Evolutionary conservation across 2,329 filamentous ascomycete species (phyloP), one percentile per base, ranked within the genome.

Genomic region (Ceratocystiopsis sp.): DNA sequence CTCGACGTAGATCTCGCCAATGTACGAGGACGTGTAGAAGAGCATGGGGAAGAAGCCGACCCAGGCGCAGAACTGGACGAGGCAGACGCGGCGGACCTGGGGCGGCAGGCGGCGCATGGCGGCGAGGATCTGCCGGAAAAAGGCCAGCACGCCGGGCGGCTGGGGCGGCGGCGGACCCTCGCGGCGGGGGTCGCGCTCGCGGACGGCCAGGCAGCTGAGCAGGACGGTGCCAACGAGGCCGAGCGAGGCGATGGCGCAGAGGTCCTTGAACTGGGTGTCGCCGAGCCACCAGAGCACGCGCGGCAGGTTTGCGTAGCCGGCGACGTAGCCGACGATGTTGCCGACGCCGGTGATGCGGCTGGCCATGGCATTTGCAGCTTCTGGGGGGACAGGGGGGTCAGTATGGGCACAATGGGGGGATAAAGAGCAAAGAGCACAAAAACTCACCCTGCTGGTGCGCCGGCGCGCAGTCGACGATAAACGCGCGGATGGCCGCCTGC

Each of bases 41-140:
- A 96, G 69, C 59, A 94, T 86, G 1, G 87, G 87, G 54, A 95
- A 96, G 75, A 89, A 95, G 42, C 85, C 89, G 45, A 95, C 78
- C 87, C 87, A 96, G 6, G 85, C 84, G 47, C 79, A 87, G 52
- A 89, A 76, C 57, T 91, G 83, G 0, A 87, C 80, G 50, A 78
- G 65, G 55, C 87, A 95, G 35, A 95, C 84, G 49, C 75, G 79
- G 48, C 72, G 72, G 50, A 91, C 85, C 59, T 93, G 86, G 0
- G 79, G 78, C 1, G 89, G 87, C 8, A 96, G 67, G 35, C 78
- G 73, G 53, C 71, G 75, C 49, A 94, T 81, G 0, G 86, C 86
- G 40, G 69, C 73, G 57, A 81, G 79, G 3, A 94, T 77, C 52
- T 77, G 74, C 50, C 67, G 71, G 64, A 95, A 95, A 62, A 96